Percentiles rank a stretch among this genome's conserved stretches.
These are phyloP conservation scores for Pichia sorboxylosa DNA, from an alignment of 1,139 yeast genomes.

Conservation along the genomic window DNA sequence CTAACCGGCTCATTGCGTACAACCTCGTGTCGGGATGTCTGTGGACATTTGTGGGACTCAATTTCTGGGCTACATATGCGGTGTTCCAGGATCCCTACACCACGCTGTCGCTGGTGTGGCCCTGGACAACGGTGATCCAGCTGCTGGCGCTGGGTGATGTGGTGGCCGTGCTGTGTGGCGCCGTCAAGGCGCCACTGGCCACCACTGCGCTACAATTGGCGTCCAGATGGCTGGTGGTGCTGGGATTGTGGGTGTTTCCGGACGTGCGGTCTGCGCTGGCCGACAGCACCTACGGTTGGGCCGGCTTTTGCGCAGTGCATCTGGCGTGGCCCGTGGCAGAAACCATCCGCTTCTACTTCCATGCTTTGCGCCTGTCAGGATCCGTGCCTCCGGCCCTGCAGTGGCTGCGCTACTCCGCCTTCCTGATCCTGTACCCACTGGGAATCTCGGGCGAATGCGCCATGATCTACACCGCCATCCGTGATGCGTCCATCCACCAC, in stretches of 20 bases:
- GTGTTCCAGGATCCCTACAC: conserved; percentile 42
- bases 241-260: conserved; percentile 68
- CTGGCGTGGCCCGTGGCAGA: conserved; percentile 90
- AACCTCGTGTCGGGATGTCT: conserved; percentile 55
- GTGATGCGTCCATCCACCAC: conserved; percentile 33
- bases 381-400: conserved; percentile 46
- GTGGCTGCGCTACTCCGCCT: conserved; percentile 73
- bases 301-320: conserved; percentile 54
- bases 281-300: conserved; percentile 47
- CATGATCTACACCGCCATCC: conserved; percentile 40
- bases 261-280: conserved; percentile 49
- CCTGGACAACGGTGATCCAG: conserved; percentile 59
- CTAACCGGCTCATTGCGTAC: conserved; percentile 30
- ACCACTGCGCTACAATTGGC: conserved; percentile 82
- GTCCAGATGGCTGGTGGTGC: conserved; percentile 70
- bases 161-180: conserved; percentile 61
- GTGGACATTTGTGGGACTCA: conserved; percentile 52
- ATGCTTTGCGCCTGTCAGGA: conserved; percentile 36
- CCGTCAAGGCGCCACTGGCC: conserved; percentile 73
- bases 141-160: conserved; percentile 77
- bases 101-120: conserved; percentile 47
- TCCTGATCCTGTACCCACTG: conserved; percentile 73
- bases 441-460: conserved; percentile 81
- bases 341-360: conserved; percentile 76
- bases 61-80: conserved; percentile 31